Base-by-base conservation (phyloP, 306 rosid genomes). In the Macrotyloma uniflorum region DNA sequence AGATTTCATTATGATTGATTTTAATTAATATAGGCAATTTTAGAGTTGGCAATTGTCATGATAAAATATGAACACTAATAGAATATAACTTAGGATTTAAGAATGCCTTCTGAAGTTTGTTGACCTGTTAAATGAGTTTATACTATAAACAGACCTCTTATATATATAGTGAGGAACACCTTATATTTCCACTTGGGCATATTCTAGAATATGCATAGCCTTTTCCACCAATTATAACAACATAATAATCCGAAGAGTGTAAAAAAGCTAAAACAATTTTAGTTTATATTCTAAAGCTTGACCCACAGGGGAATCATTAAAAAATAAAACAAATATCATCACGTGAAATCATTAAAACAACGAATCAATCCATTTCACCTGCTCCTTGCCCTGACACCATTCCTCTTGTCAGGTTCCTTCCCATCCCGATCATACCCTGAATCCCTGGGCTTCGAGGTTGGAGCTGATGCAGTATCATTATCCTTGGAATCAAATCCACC, bases 401-500 rank as follows among this genome's bases (percentile, higher is more conserved):
- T 93, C 83, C 91, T 86, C 86, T 83, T 89, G 67, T 80, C 89
- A 63, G 74, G 18, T 80, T 79, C 93, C 71, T 86, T 80, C 53
- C 85, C 91, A 68, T 86, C 96, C 72, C 84, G 91, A 61, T 61
- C 19, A 38, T n/a, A 81, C 47, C 77, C 84, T 16, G 85, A 81
- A 89, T 74, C 93, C 88, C 82, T 87, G 22, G 80, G 75, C 88
- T 81, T 87, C 80, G 86, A 81, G 74, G 77, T 74, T 80, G 87
- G 80, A 73, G 86, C 92, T 85, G 83, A 79, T 18, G 83, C 89
- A 80, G 87, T 53, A 74, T 83, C 88, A 80, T 75, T 83, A 79
- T 85, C 80, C 80, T 81, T 91, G 36, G 78, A 81, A 80, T 90
- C 96, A 85, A 80, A 87, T 88, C 91, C 89, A 82, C 86, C 98